These are phyloP conservation scores for Paramarasmius palmivorus DNA, from an alignment of 1,284 basidiomycete genomes.

Conservation along the genomic window DNA sequence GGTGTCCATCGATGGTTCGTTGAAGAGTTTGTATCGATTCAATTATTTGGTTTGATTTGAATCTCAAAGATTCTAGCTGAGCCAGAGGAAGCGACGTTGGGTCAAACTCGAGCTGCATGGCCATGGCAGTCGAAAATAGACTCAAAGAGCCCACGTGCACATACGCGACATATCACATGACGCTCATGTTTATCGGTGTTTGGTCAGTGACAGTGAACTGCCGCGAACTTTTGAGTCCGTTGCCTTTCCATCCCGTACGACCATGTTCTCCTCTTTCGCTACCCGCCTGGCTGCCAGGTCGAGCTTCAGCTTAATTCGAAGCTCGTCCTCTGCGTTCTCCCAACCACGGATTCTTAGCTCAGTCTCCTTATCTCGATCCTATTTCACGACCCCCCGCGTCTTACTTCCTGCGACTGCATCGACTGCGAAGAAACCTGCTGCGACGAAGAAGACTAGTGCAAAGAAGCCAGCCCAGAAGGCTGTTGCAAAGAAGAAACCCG, in stretches of 20 bases:
- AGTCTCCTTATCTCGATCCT: no score
- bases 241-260: not conserved
- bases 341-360: no score
- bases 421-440: not conserved
- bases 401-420: no score
- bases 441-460: not conserved
- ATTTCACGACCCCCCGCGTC: no score
- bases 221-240: not conserved
- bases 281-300: no score
- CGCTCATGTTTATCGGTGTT: no score
- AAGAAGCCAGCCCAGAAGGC: not conserved
- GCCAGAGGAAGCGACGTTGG: slow-evolving; percentile 38
- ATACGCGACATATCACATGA: no score
- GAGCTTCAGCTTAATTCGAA: no score
- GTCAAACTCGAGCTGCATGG: slow-evolving; percentile 14
- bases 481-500: slow-evolving; percentile 1
- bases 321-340: no score
- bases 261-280: no score
- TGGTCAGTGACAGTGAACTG: no score
- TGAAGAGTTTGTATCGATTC: slow-evolving; percentile 70
- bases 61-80: slow-evolving; percentile 72
- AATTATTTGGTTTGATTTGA: slow-evolving; percentile 74
- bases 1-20: slow-evolving; percentile 59
- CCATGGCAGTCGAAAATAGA: slow-evolving; percentile 9
- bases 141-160: not conserved